These are phyloP conservation scores for Hyaloscypha variabilis DNA, from an alignment of 495 filamentous ascomycete species.

Conservation along the genomic window DNA sequence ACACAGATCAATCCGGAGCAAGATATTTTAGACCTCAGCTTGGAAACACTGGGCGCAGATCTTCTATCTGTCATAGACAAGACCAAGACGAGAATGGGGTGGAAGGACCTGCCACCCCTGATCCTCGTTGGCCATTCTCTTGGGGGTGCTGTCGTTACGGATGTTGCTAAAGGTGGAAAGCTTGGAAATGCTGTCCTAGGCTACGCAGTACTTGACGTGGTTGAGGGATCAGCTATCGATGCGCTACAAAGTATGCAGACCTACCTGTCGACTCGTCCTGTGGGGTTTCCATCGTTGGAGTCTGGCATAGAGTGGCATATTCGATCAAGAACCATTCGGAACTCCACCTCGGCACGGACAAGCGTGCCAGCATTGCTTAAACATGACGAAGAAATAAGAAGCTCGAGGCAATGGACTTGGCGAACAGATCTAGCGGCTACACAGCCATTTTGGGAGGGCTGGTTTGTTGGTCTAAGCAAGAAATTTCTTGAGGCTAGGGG, in stretches of 20 bases:
- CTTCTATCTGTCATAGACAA: slow-evolving; percentile 68
- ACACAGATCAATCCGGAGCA: slow-evolving; percentile 49
- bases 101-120: slow-evolving; percentile 72
- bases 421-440: slow-evolving; percentile 82
- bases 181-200: slow-evolving; percentile 74
- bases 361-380: slow-evolving; percentile 83
- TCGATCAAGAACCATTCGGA: slow-evolving; percentile 85
- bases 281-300: slow-evolving; percentile 69
- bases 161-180: slow-evolving; percentile 68
- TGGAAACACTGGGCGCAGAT: slow-evolving; percentile 73
- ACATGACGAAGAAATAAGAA: slow-evolving; percentile 23
- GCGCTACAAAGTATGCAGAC: slow-evolving; percentile 94
- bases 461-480: slow-evolving; percentile 84
- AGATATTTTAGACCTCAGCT: slow-evolving; percentile 58
- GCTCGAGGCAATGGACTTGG: slow-evolving; percentile 69
- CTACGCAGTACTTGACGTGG: slow-evolving; percentile 92
- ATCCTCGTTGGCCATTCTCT: slow-evolving; percentile 93
- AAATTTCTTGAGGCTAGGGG: slow-evolving; percentile 87
- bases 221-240: slow-evolving; percentile 86
- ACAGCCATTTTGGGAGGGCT: slow-evolving; percentile 90
- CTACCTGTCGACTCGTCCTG: slow-evolving; percentile 84
- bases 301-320: slow-evolving; percentile 95
- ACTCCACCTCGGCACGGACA: slow-evolving; percentile 73
- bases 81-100: slow-evolving; percentile 65
- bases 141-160: slow-evolving; percentile 91